phyloP scores from a whole-genome alignment of 2,329 filamentous ascomycete genomes.

The Huntiella bhutanensis region DNA sequence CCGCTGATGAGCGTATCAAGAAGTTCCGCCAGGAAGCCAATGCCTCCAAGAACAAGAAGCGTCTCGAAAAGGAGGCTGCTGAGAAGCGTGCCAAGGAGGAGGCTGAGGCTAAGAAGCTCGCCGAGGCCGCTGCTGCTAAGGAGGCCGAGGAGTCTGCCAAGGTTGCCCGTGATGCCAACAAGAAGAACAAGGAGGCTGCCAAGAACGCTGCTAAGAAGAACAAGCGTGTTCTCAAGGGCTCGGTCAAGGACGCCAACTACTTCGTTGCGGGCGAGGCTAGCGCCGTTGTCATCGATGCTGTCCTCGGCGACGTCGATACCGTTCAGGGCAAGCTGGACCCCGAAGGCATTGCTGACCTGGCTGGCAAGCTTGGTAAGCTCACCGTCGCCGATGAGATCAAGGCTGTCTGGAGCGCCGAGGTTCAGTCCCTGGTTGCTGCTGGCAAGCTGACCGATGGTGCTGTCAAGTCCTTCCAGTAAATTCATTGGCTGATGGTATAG shows the following conservation, averaged over 20 bases:
- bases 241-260: conserved; percentile 97
- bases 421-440: conserved; percentile 55
- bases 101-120: conserved; percentile 63
- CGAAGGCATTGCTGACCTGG: conserved; percentile 74
- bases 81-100: conserved; percentile 77
- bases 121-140: conserved; percentile 59
- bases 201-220: conserved; percentile 99
- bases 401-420: conserved; percentile 59
- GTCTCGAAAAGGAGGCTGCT: conserved; percentile 73
- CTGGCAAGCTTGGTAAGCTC: conserved; percentile 58
- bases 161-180: conserved; percentile 58
- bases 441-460: conserved; percentile 80
- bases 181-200: conserved; percentile 96
- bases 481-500: not conserved
- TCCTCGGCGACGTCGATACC: conserved; percentile 69
- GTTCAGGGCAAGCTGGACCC: conserved; percentile 76
- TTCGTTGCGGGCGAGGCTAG: conserved; percentile 57
- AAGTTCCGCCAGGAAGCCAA: conserved; percentile 82
- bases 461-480: conserved; percentile 40
- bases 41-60: conserved; percentile 92
- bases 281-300: conserved; percentile 61
- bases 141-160: conserved; percentile 80
- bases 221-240: conserved; percentile 87
- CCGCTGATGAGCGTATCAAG: conserved; percentile 89
- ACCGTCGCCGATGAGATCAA: conserved; percentile 76